Base-by-base conservation (phyloP, 2,329 filamentous ascomycete species). In the Aspergillus tanneri region DNA sequence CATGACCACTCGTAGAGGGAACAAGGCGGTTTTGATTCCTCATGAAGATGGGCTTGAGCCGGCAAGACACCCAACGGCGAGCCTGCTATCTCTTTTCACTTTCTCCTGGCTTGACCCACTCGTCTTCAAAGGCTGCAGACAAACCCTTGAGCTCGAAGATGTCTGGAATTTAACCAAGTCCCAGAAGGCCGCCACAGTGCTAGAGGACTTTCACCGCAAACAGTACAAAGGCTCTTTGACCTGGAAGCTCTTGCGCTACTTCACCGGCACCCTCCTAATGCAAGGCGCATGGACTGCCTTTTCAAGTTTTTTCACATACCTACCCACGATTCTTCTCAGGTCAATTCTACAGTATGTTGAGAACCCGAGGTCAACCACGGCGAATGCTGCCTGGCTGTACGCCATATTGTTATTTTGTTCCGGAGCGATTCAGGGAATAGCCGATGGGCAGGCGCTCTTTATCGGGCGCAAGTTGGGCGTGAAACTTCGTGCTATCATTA, bases 271-370 rank as follows among this genome's bases (percentile, higher is more conserved):
- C 49, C 76, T 99, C 10, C 57, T 95, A 8, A 74, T 86, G 19
- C 93, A 99, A 68, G 90, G 86, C 52, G 70, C 78, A 14, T 93
- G 90, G 83, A 91, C 91, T 14, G 78, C 86, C 2, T 74, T 95
- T 14, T 85, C 86, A 7, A 90, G 89, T 16, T 68, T 93, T 28
- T 87, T 97, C 56, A 91, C 88, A 2, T 99, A 97, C 71, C 84
- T 88, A 11, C 93, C 93, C 1, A 99, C 93, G 2, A 76, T 99
- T 39, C 80, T 99, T 16, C 79, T 99, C 32, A 92, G 91, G 66
- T 87, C 87, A 12, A 97, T 99, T 52, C 77, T 99, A 22, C 85
- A 96, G 68, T 96, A 95, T 63, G 87, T 97, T n/a, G 90, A 99
- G 71, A 77, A 87, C 46, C 90, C 91, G 1, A 78, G 82, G 1